Evolutionary conservation across 169 alveolate species (phyloP).

Genomic region (Plasmodium knowlesi): DNA sequence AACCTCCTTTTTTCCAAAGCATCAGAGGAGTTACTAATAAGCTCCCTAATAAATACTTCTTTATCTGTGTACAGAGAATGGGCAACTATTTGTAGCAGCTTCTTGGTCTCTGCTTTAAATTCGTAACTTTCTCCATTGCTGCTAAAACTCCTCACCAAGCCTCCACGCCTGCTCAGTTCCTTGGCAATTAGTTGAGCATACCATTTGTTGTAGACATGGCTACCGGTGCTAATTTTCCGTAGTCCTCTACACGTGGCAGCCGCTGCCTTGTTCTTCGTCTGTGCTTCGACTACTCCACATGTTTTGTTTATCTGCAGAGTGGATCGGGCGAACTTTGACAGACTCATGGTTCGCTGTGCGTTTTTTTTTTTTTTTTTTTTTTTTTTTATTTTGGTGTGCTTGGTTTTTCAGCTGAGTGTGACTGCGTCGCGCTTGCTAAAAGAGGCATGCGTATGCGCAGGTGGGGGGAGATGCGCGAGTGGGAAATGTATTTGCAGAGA

Average conservation of each 20-base stretch:
- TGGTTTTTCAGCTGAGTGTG: neutral
- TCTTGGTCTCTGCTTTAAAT: conserved; percentile 96
- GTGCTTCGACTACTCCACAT: neutral
- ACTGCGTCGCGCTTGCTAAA: neutral
- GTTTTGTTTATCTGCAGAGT: conserved; percentile 23
- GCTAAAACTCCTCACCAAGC: neutral
- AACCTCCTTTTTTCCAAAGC: conserved; percentile 98
- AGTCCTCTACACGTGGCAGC: neutral
- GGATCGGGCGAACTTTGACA: conserved; percentile 28
- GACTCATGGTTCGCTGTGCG: conserved; percentile 10
- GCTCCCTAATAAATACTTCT: conserved; percentile 97
- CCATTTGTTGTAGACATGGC: neutral
- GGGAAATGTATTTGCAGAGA: no score
- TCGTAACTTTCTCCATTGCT: conserved; percentile 55
- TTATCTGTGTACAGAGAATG: conserved; percentile 96
- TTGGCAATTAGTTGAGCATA: neutral
- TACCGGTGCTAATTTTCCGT: neutral
- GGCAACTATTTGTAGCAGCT: conserved; percentile 96
- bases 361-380: no score
- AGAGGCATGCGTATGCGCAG: neutral
- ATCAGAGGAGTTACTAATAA: conserved; percentile 99
- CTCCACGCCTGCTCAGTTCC: neutral
- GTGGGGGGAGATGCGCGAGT: neutral
- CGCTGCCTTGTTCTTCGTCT: neutral
- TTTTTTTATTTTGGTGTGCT: neutral